A percentile compares a stretch with the other conserved stretches of the same genome.
These are phyloP conservation scores for Pezicula neosporulosa DNA, from an alignment of 2,329 filamentous ascomycete species.

Conservation along the genomic window DNA sequence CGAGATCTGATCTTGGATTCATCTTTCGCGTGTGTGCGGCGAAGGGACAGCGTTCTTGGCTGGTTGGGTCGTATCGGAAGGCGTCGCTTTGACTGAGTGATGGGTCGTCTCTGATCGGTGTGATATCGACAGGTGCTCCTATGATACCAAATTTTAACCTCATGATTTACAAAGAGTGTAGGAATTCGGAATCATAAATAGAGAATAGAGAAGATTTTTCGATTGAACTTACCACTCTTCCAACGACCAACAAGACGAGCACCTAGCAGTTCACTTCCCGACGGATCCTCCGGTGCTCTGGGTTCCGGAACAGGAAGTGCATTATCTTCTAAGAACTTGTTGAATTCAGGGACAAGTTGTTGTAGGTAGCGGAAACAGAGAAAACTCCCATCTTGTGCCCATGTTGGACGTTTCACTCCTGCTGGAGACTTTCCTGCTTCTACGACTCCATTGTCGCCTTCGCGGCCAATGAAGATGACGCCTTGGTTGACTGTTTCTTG, in stretches of 20 bases:
- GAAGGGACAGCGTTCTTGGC: slow-evolving; percentile 38
- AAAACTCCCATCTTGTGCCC: slow-evolving; percentile 42
- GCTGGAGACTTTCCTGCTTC: too few relatives aligned
- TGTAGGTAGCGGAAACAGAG: slow-evolving; percentile 40
- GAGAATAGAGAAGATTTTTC: background rate
- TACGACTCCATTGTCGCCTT: slow-evolving; percentile 27
- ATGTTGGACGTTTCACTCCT: slow-evolving; percentile 23
- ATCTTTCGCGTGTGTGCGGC: slow-evolving; percentile 45
- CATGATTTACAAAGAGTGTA: too few relatives aligned
- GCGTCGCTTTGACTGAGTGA: too few relatives aligned
- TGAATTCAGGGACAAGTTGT: slow-evolving; percentile 41
- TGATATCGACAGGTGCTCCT: slow-evolving; percentile 11
- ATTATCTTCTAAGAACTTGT: slow-evolving; percentile 34
- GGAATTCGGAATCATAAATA: background rate
- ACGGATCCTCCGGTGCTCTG: slow-evolving; percentile 18
- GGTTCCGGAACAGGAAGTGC: slow-evolving; percentile 4
- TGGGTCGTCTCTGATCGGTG: too few relatives aligned
- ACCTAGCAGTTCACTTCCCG: slow-evolving; percentile 32
- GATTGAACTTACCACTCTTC: slow-evolving; percentile 27
- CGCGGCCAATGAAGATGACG: slow-evolving; percentile 33
- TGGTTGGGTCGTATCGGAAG: slow-evolving; percentile 29
- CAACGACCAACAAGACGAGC: slow-evolving; percentile 41
- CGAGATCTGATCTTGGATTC: slow-evolving; percentile 33
- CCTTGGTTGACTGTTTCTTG: slow-evolving; percentile 31
- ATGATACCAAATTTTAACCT: too few relatives aligned